Conservation (phyloP, 352 stramenopile species). For the Phytopythium kandeliae region DNA sequence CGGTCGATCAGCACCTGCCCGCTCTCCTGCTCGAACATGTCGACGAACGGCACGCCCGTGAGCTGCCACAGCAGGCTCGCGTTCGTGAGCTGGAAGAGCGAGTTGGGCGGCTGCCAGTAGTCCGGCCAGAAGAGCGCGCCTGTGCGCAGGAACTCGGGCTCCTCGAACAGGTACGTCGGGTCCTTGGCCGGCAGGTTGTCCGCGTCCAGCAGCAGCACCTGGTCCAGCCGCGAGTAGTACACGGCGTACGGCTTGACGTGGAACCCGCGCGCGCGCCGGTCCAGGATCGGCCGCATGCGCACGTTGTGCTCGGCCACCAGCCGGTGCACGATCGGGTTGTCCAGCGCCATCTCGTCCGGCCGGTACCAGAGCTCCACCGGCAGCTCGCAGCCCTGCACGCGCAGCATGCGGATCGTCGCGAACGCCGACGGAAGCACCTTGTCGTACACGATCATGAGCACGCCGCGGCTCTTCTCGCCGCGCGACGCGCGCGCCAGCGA, state of each 20-base stretch:
- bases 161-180: conserved; percentile 81
- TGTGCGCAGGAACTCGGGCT: conserved; percentile 62
- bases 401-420: conserved; percentile 71
- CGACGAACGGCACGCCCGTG: conserved; percentile 57
- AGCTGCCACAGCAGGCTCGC: conserved; percentile 75
- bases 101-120: conserved; percentile 79
- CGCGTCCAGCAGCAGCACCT: conserved; percentile 73
- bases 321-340: conserved; percentile 72
- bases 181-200: conserved; percentile 81
- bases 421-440: conserved; percentile 73
- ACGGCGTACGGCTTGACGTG: conserved; percentile 82
- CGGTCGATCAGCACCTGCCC: conserved; percentile 83
- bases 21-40: conserved; percentile 86
- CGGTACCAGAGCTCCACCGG: conserved; percentile 84
- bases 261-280: conserved; percentile 66
- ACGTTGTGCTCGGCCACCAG: conserved; percentile 69
- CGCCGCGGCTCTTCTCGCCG: conserved; percentile 30
- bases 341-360: conserved; percentile 80
- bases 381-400: conserved; percentile 67
- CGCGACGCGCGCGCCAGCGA: conserved; percentile 51
- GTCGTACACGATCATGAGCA: conserved; percentile 86
- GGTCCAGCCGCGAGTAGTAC: conserved; percentile 86
- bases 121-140: conserved; percentile 86
- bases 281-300: conserved; percentile 74
- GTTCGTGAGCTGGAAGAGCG: conserved; percentile 74